These are phyloP conservation scores for Mycena sanguinolenta DNA, from an alignment of 768 basidiomycete species.

Conservation along the genomic window DNA sequence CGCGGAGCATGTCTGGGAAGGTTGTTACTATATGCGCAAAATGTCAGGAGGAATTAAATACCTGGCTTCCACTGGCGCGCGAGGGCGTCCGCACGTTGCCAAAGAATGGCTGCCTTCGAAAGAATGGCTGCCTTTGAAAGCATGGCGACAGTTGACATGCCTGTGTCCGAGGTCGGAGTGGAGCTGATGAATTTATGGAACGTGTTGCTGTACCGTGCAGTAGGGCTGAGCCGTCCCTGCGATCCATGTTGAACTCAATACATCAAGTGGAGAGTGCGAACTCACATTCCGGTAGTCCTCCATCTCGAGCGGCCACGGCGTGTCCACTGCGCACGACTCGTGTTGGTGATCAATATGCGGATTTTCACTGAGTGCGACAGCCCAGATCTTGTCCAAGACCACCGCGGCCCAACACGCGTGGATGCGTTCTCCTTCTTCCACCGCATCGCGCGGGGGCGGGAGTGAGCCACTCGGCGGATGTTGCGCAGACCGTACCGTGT, in stretches of 20 bases:
- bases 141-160: conserved; percentile 3
- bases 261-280: too few relatives aligned
- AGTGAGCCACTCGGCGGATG: conserved; percentile 49
- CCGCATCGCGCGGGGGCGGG: conserved; percentile 41
- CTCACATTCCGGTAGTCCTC: conserved; percentile 52
- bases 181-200: conserved; percentile 2
- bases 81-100: conserved; percentile 5
- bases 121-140: conserved; percentile 15
- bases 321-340: conserved; percentile 39
- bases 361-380: conserved; percentile 55
- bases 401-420: conserved; percentile 52
- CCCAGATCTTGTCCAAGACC: conserved; percentile 54
- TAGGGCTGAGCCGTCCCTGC: conserved; percentile 6
- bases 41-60: not conserved
- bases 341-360: conserved; percentile 25
- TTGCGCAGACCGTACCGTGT: conserved; percentile 45
- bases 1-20: conserved; percentile 1
- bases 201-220: conserved; percentile 6
- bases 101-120: conserved; percentile 12
- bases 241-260: not conserved
- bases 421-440: conserved; percentile 55
- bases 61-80: not conserved
- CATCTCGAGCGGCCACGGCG: conserved; percentile 55
- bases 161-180: not conserved
- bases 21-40: not conserved